Conservation (phyloP, 371 early-diverging fungal genomes). For the Circinella umbellata region DNA sequence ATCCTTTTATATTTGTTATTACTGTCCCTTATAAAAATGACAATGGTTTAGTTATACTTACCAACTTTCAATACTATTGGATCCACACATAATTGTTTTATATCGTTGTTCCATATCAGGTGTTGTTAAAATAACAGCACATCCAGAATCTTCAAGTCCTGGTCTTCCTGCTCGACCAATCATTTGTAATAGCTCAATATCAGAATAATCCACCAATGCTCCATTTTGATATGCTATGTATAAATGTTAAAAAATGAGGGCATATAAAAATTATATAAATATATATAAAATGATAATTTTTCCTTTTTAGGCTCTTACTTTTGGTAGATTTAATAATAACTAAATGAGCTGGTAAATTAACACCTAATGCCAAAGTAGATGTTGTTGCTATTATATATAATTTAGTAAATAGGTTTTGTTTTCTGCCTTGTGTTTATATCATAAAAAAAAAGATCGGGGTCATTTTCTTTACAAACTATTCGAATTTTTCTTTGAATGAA, state of each 20-base stretch:
- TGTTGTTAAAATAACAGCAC: conserved; percentile 80
- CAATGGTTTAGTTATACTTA: conserved; percentile 21
- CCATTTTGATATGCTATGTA: conserved; percentile 65
- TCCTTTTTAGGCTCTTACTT: too few relatives aligned
- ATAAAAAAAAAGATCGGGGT: too few relatives aligned
- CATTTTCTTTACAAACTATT: conserved; percentile 64
- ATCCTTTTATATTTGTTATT: neutral
- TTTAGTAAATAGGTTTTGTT: neutral
- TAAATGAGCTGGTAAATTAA: conserved; percentile 91
- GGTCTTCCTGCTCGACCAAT: conserved; percentile 94
- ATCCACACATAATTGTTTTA: conserved; percentile 59
- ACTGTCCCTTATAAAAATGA: neutral
- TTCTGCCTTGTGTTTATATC: neutral
- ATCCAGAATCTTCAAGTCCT: conserved; percentile 80
- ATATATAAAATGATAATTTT: too few relatives aligned
- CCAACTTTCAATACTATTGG: conserved; percentile 71
- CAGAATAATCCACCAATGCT: conserved; percentile 63
- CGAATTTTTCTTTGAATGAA: conserved; percentile 64
- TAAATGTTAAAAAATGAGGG: neutral
- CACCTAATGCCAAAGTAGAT: conserved; percentile 92
- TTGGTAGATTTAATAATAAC: conserved; percentile 83
- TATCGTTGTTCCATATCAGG: conserved; percentile 57
- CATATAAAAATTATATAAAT: too few relatives aligned
- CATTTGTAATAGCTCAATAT: conserved; percentile 86
- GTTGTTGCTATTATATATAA: conserved; percentile 66